Percentiles rank a stretch among this genome's conserved stretches.
These are phyloP conservation scores for Trametes meyenii DNA, from an alignment of 768 basidiomycete genomes.

Conservation along the genomic window DNA sequence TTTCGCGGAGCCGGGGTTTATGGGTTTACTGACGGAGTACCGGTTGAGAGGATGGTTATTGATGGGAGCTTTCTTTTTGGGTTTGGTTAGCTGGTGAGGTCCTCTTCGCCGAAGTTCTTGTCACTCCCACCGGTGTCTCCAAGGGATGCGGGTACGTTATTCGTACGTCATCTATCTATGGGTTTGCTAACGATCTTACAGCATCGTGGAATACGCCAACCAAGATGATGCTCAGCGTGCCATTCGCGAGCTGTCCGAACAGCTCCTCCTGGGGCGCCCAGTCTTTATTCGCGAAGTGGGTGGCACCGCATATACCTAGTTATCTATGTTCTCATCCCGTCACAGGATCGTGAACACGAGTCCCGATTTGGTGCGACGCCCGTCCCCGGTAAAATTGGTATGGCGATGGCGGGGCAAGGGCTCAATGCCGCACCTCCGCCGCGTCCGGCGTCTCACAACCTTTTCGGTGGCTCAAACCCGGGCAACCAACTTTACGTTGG, in stretches of 20 bases:
- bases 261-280: slow-evolving; percentile 86
- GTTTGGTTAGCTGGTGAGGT: slow-evolving; percentile 97
- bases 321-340: not conserved
- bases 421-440: slow-evolving; percentile 79
- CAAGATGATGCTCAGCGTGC: slow-evolving; percentile 88
- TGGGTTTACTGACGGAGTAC: slow-evolving; percentile 50
- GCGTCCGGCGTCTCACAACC: slow-evolving; percentile 80
- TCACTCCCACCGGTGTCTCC: slow-evolving; percentile 94
- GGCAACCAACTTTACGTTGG: slow-evolving; percentile 93
- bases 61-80: slow-evolving; percentile 91
- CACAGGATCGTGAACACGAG: slow-evolving; percentile 93
- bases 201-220: slow-evolving; percentile 95
- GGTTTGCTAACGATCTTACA: slow-evolving; percentile 38
- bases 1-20: slow-evolving; percentile 32
- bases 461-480: slow-evolving; percentile 69
- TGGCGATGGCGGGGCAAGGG: slow-evolving; percentile 94
- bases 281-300: slow-evolving; percentile 95
- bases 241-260: slow-evolving; percentile 88
- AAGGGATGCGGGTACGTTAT: slow-evolving; percentile 96
- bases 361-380: slow-evolving; percentile 95
- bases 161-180: slow-evolving; percentile 1
- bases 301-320: slow-evolving; percentile 14
- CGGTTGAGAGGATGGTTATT: slow-evolving; percentile 83
- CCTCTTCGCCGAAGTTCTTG: slow-evolving; percentile 98
- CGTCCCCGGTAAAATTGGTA: slow-evolving; percentile 93